Conservation (phyloP, 2,329 filamentous ascomycete species). For the Beauveria rudraprayagi region DNA sequence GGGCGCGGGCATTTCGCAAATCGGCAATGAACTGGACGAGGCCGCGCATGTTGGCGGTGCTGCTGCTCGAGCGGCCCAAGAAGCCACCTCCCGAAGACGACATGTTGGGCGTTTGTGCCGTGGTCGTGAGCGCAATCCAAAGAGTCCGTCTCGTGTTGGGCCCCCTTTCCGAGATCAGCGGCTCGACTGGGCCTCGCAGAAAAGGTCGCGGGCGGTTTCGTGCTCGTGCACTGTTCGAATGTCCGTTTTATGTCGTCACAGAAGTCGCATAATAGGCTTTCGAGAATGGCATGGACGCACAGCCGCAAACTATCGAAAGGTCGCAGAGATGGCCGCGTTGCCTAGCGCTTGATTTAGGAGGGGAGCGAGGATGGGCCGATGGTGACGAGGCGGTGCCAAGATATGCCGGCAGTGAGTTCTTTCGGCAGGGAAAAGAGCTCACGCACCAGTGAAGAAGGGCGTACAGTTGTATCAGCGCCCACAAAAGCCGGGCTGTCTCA, state of each 20-base stretch:
- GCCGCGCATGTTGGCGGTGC: conserved; percentile 65
- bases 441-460: neutral
- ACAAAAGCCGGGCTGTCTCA: neutral
- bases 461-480: neutral
- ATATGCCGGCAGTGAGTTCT: neutral
- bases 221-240: neutral
- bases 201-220: neutral
- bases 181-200: neutral
- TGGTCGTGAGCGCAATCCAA: neutral
- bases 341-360: neutral
- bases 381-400: neutral
- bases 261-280: neutral
- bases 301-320: neutral
- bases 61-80: conserved; percentile 56
- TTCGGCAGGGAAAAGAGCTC: neutral
- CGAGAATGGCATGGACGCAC: neutral
- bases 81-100: conserved; percentile 52
- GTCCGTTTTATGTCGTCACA: neutral
- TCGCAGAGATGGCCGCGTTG: neutral
- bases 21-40: conserved; percentile 98
- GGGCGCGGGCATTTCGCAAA: conserved; percentile 83
- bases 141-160: neutral
- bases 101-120: conserved; percentile 31
- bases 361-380: neutral
- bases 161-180: conserved; percentile 2